These are phyloP conservation scores for Yarrowia sp. DNA, from an alignment of 805 yeast species.

Conservation along the genomic window DNA sequence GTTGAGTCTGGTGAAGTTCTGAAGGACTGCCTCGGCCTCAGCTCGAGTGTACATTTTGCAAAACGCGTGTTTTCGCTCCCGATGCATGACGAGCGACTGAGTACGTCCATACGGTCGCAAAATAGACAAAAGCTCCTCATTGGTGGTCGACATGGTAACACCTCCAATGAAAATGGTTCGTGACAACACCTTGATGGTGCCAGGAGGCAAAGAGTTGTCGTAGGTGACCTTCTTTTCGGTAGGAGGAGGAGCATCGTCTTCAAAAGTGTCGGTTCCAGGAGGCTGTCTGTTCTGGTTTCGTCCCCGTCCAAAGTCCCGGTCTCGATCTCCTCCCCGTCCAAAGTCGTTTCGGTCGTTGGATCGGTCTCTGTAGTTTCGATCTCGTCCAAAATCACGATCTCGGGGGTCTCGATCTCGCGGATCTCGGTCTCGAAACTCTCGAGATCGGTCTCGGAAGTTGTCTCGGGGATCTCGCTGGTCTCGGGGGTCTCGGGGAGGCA, in stretches of 20 bases:
- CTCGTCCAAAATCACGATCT: constrained; percentile 26
- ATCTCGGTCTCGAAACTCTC: constrained; percentile 21
- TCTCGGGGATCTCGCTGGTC: constrained; percentile 4
- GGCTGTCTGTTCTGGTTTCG: constrained; percentile 6
- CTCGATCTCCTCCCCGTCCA: constrained; percentile 2
- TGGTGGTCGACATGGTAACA: constrained; percentile 78
- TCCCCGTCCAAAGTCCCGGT: background rate
- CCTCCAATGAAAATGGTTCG: constrained; percentile 95
- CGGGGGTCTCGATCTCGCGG: constrained; percentile 25
- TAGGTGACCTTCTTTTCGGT: constrained; percentile 48
- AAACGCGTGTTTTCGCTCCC: constrained; percentile 91
- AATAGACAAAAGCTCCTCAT: constrained; percentile 61
- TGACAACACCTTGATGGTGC: constrained; percentile 75
- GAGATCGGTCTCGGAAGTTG: constrained; percentile 12
- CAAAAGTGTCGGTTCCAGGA: constrained; percentile 18
- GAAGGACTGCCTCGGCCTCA: constrained; percentile 83
- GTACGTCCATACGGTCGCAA: constrained; percentile 86
- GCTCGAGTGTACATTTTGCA: constrained; percentile 87
- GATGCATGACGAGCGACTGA: constrained; percentile 82
- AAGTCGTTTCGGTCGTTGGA: background rate
- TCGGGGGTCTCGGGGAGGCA: constrained; percentile 10
- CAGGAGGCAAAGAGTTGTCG: constrained; percentile 71
- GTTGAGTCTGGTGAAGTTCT: constrained; percentile 56
- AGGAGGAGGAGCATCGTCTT: constrained; percentile 15
- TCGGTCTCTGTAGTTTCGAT: constrained; percentile 21